phyloP scores from a whole-genome alignment of 495 filamentous ascomycete species.

The Polyplosphaeria fusca region DNA sequence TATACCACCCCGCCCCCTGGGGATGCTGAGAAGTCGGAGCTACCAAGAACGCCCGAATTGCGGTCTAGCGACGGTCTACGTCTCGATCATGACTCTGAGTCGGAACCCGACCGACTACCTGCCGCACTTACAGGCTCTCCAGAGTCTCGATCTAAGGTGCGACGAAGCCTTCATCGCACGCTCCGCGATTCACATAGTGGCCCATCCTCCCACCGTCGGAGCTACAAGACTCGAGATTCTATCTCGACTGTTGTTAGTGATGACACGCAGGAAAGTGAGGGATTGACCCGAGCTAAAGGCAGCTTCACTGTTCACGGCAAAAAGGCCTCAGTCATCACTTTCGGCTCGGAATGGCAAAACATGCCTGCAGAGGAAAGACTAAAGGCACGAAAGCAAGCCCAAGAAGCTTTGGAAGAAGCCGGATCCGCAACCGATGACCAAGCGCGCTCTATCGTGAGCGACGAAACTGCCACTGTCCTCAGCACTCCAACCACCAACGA shows the following conservation, averaged over 20 bases:
- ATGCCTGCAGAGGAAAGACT: conserved; percentile 46
- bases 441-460: conserved; percentile 19
- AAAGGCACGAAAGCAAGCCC: conserved; percentile 29
- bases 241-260: conserved; percentile 61
- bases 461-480: conserved; percentile 13
- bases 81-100: conserved; percentile 39
- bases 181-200: conserved; percentile 78
- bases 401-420: conserved; percentile 25
- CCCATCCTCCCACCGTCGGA: conserved; percentile 45
- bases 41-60: conserved; percentile 12
- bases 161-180: conserved; percentile 91
- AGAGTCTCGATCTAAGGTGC: conserved; percentile 55
- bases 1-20: conserved; percentile 29
- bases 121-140: conserved; percentile 24
- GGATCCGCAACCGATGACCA: conserved; percentile 15
- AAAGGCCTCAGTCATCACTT: conserved; percentile 93
- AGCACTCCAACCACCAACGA: neutral
- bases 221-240: conserved; percentile 74
- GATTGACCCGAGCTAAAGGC: conserved; percentile 70
- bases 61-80: conserved; percentile 41
- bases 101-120: conserved; percentile 34
- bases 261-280: conserved; percentile 59
- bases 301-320: conserved; percentile 97
- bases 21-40: conserved; percentile 7
- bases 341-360: conserved; percentile 84